Percentiles rank a stretch among this genome's conserved stretches.
phyloP scores from a whole-genome alignment of 139 green algal species.

The Tetraselmis chui region DNA sequence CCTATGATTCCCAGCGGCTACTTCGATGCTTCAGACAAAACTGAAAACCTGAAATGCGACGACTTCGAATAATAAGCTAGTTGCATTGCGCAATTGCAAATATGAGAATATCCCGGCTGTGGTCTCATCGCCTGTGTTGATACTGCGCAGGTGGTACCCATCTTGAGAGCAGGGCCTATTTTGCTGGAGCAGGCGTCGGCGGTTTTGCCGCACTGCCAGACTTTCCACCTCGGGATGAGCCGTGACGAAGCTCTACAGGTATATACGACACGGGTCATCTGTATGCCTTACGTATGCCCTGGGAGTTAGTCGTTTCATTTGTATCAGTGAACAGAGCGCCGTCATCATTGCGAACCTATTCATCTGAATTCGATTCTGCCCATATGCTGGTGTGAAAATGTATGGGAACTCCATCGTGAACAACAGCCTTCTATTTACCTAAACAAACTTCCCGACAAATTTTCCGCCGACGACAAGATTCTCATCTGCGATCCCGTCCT shows the following conservation, averaged over 20 bases:
- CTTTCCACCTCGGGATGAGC: conserved; percentile 74
- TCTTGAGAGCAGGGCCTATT: conserved; percentile 81
- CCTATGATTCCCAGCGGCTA: not conserved
- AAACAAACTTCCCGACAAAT: conserved; percentile 83
- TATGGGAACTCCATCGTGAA: too few species aligned
- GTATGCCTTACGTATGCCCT: too few species aligned
- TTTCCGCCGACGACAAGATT: conserved; percentile 63
- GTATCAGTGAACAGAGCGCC: too few species aligned
- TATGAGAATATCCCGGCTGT: not conserved
- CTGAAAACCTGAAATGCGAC: too few species aligned
- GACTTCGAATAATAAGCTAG: not conserved
- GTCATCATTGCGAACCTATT: too few species aligned
- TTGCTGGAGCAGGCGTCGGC: conserved; percentile 69
- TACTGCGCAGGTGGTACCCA: conserved; percentile 67
- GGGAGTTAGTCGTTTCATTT: too few species aligned
- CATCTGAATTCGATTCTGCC: too few species aligned
- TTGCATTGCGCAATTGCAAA: not conserved
- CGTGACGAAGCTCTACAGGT: too few species aligned
- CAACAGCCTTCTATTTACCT: conserved; percentile 79
- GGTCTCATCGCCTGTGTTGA: not conserved
- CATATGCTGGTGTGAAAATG: too few species aligned
- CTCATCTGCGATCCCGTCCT: conserved; percentile 86
- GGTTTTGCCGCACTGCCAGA: conserved; percentile 68
- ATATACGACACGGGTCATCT: too few species aligned
- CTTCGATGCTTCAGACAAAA: too few species aligned